phyloP scores from a whole-genome alignment of 2,329 filamentous ascomycete species.

The Colletotrichum sojae region DNA sequence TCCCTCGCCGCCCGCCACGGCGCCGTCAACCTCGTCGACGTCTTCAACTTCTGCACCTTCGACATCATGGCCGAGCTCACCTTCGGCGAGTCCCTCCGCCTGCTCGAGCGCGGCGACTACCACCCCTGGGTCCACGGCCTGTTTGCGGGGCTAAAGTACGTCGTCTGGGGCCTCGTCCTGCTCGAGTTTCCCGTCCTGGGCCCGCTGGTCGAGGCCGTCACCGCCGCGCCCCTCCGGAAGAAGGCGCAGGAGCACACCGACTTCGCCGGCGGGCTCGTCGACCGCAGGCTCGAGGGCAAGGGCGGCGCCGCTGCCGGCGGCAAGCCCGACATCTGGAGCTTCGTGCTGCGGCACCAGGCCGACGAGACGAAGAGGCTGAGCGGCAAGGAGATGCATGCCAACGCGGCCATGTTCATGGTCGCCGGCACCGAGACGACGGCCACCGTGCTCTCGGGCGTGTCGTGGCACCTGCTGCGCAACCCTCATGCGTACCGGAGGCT shows the following conservation, averaged over 20 bases:
- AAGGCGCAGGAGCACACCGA: slow-evolving; percentile 32
- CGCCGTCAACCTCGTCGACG: slow-evolving; percentile 31
- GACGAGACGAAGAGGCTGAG: slow-evolving; percentile 1
- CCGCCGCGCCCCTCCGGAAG: slow-evolving; percentile 25
- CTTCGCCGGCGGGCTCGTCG: slow-evolving; percentile 28
- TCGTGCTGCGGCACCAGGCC: slow-evolving; percentile 15
- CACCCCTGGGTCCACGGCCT: slow-evolving; percentile 47
- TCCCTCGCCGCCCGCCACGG: slow-evolving; percentile 43
- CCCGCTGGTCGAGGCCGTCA: slow-evolving; percentile 22
- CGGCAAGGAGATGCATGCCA: slow-evolving; percentile 35
- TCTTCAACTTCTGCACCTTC: slow-evolving; percentile 48
- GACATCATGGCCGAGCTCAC: slow-evolving; percentile 50
- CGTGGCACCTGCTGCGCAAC: slow-evolving; percentile 55
- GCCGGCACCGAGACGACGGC: slow-evolving; percentile 64
- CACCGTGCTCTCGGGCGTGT: slow-evolving; percentile 56
- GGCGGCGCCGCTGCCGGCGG: not conserved
- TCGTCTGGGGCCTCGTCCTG: slow-evolving; percentile 30
- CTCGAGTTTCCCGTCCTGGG: slow-evolving; percentile 34
- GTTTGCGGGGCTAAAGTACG: slow-evolving; percentile 38
- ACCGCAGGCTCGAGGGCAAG: slow-evolving; percentile 18
- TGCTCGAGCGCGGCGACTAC: slow-evolving; percentile 44
- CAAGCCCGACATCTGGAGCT: slow-evolving; percentile 40
- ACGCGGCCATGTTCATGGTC: slow-evolving; percentile 45
- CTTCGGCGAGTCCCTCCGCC: slow-evolving; percentile 48
- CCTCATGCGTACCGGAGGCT: slow-evolving; percentile 49